Base-by-base conservation (phyloP, 2,329 filamentous ascomycete genomes). In the Cytospora mali region DNA sequence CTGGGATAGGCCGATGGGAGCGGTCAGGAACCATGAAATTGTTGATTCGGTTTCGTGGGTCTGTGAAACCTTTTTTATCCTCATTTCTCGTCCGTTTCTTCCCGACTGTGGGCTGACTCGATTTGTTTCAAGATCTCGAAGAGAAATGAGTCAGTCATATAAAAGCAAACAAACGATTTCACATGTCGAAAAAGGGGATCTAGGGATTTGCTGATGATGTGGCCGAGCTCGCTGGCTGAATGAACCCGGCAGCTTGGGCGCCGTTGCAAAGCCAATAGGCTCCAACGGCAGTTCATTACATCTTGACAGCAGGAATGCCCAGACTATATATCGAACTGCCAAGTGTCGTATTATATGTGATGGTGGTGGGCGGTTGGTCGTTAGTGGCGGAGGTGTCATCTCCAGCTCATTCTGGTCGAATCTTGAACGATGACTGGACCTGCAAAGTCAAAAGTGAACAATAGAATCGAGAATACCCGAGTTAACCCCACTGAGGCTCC, bases 101-200 rank as follows among this genome's bases (percentile, higher is more conserved):
- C 55, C 55, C 55, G 55, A 31, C 25, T 18, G 55, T 58, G 55
- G 55, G 16, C 55, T 58, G 55, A 58, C 49, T 49, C 18, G 16
- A 48, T 25, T 18, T 35, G 11, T 23, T 54, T 31, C 51, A 10
- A 54, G 28, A 35, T 54, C 4, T 13, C 29, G 28, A 28, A 35
- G 14, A 28, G 2, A 11, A 54, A 31, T 29, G 25, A 54, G 28
- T 29, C 33, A 13, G 6, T 7, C 51, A 7, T 18, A 7, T 49
- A 10, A n/a, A 11, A 14, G 18, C 18, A 14, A n/a, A n/a, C n/a
- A n/a, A n/a, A n/a, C n/a, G n/a, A n/a, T n/a, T n/a, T n/a, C n/a
- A n/a, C n/a, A n/a, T n/a, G n/a, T n/a, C n/a, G n/a, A n/a, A n/a
- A n/a, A n/a, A n/a, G n/a, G n/a, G n/a, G n/a, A n/a, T n/a, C n/a